Base-by-base conservation (phyloP, 768 basidiomycete genomes). In the Tricholoma hemisulphureum region DNA sequence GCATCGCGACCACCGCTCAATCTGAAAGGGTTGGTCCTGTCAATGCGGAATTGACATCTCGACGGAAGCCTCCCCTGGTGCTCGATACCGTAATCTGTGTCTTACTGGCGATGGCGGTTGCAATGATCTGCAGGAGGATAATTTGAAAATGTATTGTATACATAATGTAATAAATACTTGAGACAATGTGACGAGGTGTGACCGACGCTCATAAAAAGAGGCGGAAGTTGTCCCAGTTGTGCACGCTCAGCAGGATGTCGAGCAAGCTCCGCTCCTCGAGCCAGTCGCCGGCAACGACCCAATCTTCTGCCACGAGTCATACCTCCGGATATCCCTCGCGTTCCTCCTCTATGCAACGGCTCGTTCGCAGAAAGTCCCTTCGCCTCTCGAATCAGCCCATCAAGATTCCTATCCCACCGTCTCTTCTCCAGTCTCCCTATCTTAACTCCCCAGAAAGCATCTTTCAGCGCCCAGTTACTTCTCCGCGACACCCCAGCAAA, bases 81-180 rank as follows among this genome's bases (percentile, higher is more conserved):
- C 75, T 93, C 29, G 91, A 92, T 69, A 83, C 83, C 10, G 84
- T 85, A 26, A 92, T 93, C 58, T 86, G 87, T 68, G 77, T 91
- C 49, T 75, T 90, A 20, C 73, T 92, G 9, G 85, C 87, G 13
- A 71, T 91, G 57, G 79, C 86, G 49, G 81, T 87, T 64, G 85
- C 83, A 31, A 78, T 93, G 39, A 74, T 92, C 49, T 88, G 82
- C 63, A 80, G 86, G 58, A 78, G 88, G 67, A 71, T 82, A 53
- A 71, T 77, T 48, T 83, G 69, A 68, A n/a, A n/a, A 43, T 32
- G 28, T 54, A 55, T 53, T 53, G 28, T 37, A 23, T 57, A 29
- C 16, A 10, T 41, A 43, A 26, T 34, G 45, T 28, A 39, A 56
- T 34, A 52, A 26, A 65, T 54, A 58, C 57, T 61, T 59, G 63